Conservation (phyloP, 345 rosid genomes). For the Syzygium oleosum region DNA sequence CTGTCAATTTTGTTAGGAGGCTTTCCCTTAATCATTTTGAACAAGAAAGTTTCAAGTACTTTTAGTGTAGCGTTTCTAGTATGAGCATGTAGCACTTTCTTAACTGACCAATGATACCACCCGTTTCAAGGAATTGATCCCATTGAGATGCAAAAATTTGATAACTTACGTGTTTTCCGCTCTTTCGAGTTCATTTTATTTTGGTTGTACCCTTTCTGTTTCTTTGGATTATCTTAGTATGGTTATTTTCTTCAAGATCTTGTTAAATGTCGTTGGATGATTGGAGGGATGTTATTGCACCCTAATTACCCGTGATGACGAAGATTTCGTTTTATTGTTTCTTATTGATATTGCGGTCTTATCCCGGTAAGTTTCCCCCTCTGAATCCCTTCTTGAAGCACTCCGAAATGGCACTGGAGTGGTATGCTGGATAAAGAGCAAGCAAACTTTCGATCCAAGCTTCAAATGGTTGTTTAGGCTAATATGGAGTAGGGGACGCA, state of each 20-base stretch:
- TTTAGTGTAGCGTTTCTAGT: neutral
- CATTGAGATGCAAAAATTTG: neutral
- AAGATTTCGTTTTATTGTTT: neutral
- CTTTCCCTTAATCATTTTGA: slow-evolving; percentile 1
- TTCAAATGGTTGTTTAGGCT: neutral
- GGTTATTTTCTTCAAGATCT: neutral
- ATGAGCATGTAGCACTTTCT: neutral
- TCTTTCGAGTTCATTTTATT: neutral
- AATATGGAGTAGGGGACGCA: neutral
- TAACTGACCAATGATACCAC: neutral
- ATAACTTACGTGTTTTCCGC: neutral
- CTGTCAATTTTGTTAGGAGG: slow-evolving; percentile 17
- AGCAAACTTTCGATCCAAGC: neutral
- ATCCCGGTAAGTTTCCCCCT: neutral
- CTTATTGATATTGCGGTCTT: neutral
- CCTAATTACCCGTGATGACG: neutral
- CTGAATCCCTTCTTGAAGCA: neutral
- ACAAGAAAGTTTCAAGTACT: neutral
- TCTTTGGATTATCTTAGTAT: neutral
- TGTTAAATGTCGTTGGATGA: neutral
- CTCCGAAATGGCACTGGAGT: neutral
- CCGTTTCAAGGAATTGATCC: neutral
- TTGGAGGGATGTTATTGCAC: neutral
- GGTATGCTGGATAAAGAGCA: neutral
- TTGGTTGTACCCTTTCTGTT: neutral